Percentiles rank a stretch among this genome's conserved stretches.
Evolutionary conservation across 176 grass and related monocot species (phyloP).

Genomic region (Oryza meridionalis): DNA sequence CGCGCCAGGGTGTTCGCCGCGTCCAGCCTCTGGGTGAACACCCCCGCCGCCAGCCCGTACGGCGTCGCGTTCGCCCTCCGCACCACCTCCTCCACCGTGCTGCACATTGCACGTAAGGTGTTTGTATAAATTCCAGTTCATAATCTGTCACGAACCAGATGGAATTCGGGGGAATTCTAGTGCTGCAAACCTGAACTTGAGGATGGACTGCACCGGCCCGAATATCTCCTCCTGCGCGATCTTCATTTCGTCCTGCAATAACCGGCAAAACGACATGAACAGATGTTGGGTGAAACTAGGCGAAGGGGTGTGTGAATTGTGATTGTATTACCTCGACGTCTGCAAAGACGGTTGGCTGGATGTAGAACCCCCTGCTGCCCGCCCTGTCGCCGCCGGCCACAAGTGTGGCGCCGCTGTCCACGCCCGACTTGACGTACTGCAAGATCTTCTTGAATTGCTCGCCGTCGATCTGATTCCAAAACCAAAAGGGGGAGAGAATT

Average conservation of each 20-base stretch:
- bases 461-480: slow-evolving; percentile 72
- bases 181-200: slow-evolving; percentile 76
- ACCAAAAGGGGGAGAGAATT: too few species aligned
- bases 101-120: neutral
- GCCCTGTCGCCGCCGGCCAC: slow-evolving; percentile 65
- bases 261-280: neutral
- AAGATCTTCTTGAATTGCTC: slow-evolving; percentile 90
- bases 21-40: slow-evolving; percentile 83
- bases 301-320: neutral
- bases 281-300: neutral
- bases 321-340: slow-evolving; percentile 59
- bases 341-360: slow-evolving; percentile 83
- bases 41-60: slow-evolving; percentile 81
- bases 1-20: slow-evolving; percentile 73
- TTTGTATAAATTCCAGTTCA: neutral
- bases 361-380: slow-evolving; percentile 76
- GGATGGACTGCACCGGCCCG: slow-evolving; percentile 91
- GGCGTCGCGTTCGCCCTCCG: slow-evolving; percentile 55
- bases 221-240: slow-evolving; percentile 94
- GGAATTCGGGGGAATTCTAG: neutral
- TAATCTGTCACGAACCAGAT: neutral
- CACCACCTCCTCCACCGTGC: slow-evolving; percentile 76
- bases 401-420: slow-evolving; percentile 76
- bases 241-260: slow-evolving; percentile 72
- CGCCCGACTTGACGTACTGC: slow-evolving; percentile 62